Percentiles rank a stretch among this genome's conserved stretches.
Evolutionary conservation across 345 rosid genomes (phyloP).

Genomic region (Eucalyptus erythrocorys): DNA sequence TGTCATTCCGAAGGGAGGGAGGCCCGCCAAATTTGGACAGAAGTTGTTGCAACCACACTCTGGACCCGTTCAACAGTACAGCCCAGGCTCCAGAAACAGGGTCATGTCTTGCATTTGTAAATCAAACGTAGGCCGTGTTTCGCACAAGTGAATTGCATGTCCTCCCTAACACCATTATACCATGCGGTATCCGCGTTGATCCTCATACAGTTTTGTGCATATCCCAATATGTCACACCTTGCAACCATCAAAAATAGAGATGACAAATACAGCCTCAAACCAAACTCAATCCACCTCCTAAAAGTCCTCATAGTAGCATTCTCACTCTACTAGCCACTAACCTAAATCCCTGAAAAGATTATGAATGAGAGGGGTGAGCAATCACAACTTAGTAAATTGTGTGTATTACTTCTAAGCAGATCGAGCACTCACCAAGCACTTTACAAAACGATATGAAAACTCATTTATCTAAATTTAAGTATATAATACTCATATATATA

Average conservation of each 20-base stretch:
- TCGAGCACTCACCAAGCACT: background rate
- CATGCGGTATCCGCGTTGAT: background rate
- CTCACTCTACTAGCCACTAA: no score
- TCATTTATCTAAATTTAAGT: background rate
- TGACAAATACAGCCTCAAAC: background rate
- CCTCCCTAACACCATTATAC: background rate
- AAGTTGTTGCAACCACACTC: background rate
- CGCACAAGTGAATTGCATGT: background rate
- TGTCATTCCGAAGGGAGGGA: background rate
- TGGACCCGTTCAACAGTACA: background rate
- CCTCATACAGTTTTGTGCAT: background rate
- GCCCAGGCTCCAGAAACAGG: background rate
- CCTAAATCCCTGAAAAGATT: background rate
- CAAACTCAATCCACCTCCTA: background rate
- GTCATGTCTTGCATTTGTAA: background rate
- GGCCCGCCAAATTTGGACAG: background rate
- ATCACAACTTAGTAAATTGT: no score
- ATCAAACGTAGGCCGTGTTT: background rate
- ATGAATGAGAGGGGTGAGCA: background rate
- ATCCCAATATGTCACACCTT: background rate
- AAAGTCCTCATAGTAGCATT: rapidly evolving
- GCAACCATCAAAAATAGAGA: background rate
- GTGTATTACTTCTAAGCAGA: background rate
- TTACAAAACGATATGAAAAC: background rate
- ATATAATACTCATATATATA: no score